Conservation (phyloP, 371 early-diverging fungal species). For the Rhizopus microsporus region DNA sequence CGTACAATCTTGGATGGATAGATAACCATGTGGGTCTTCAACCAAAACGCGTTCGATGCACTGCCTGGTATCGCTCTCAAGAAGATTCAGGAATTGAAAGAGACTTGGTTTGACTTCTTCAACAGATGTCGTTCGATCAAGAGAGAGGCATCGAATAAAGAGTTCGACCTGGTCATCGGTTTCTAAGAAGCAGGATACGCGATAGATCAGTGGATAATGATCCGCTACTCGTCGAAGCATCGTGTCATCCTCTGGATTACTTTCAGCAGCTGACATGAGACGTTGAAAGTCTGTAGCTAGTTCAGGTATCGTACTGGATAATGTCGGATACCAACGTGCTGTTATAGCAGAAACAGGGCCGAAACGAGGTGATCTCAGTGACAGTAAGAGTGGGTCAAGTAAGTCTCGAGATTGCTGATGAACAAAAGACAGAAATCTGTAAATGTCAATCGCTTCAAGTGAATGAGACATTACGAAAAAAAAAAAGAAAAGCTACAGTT, state of each 20-base stretch:
- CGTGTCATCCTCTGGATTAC: constrained; percentile 5
- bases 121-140: constrained; percentile 19
- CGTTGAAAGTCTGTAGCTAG: constrained; percentile 10
- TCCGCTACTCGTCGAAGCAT: constrained; percentile 12
- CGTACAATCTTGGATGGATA: constrained; percentile 9
- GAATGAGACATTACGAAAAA: constrained; percentile 16
- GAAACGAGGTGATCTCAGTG: constrained; percentile 21
- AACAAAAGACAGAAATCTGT: constrained; percentile 14
- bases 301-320: constrained; percentile 1
- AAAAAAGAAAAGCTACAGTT: background rate
- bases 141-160: constrained; percentile 24
- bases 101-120: constrained; percentile 14
- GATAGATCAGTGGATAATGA: constrained; percentile 21
- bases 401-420: constrained; percentile 8
- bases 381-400: constrained; percentile 12
- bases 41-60: constrained; percentile 15
- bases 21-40: constrained; percentile 18
- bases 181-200: constrained; percentile 26
- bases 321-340: constrained; percentile 14
- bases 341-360: constrained; percentile 4
- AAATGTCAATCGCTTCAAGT: constrained; percentile 21
- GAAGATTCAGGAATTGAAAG: constrained; percentile 11
- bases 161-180: constrained; percentile 19
- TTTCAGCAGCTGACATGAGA: constrained; percentile 10
- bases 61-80: constrained; percentile 12